A percentile compares a stretch with the other conserved stretches of the same genome.
Evolutionary conservation across 306 rosid species (phyloP).

Genomic region (Senna tora): DNA sequence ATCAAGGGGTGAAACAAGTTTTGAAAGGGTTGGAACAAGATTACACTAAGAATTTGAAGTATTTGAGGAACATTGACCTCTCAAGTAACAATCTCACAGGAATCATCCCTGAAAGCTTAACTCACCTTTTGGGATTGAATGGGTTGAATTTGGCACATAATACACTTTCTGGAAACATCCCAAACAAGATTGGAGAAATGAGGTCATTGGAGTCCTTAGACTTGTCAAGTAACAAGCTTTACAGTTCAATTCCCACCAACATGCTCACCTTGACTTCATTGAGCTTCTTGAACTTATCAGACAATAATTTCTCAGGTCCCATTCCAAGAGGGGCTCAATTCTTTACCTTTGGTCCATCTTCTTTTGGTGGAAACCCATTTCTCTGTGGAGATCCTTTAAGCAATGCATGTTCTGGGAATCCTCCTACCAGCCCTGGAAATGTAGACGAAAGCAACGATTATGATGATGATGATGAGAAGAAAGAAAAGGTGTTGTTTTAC

Average conservation of each 20-base stretch:
- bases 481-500: not conserved
- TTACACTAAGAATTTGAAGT: not conserved
- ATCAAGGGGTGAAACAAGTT: not conserved
- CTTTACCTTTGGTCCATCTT: not conserved
- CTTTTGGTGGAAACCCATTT: not conserved
- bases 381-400: not conserved
- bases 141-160: not conserved
- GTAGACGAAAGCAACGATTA: not conserved
- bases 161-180: not conserved
- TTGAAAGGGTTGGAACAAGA: not conserved
- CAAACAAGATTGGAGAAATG: not conserved
- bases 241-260: not conserved
- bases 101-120: not conserved
- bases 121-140: not conserved
- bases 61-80: not conserved
- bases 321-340: conserved; percentile 1
- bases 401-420: too few relatives aligned
- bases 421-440: too few relatives aligned
- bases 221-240: not conserved
- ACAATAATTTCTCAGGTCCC: not conserved
- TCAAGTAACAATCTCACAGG: not conserved
- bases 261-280: not conserved
- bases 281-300: not conserved
- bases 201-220: not conserved
- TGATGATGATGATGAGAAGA: not conserved